Conservation (phyloP, 2,329 filamentous ascomycete species). For the Penicillium sp. region DNA sequence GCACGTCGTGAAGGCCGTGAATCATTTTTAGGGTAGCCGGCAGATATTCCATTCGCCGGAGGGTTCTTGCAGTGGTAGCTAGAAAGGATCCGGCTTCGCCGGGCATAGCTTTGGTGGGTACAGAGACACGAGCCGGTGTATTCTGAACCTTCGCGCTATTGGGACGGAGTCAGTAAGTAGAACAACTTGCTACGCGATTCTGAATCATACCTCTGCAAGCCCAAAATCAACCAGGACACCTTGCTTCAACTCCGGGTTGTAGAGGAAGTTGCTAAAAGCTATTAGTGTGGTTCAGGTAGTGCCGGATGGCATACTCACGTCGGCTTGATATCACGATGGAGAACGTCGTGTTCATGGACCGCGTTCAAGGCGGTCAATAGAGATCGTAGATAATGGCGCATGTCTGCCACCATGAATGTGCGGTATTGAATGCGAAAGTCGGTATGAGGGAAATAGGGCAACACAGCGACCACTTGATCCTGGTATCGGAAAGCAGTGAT, state of each 20-base stretch:
- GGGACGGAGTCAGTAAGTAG: constrained; percentile 4
- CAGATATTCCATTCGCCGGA: constrained; percentile 46
- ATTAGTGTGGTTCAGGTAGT: constrained; percentile 1
- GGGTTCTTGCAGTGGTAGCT: constrained; percentile 57
- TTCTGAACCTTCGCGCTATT: constrained; percentile 54
- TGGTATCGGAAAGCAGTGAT: constrained; percentile 95
- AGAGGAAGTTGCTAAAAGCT: constrained; percentile 70
- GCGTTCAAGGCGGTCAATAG: constrained; percentile 80
- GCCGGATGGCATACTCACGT: constrained; percentile 50
- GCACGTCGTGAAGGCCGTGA: constrained; percentile 81
- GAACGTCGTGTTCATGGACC: constrained; percentile 77
- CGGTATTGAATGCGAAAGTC: constrained; percentile 92
- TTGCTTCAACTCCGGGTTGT: constrained; percentile 69
- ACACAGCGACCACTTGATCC: constrained; percentile 89
- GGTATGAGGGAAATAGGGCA: constrained; percentile 92
- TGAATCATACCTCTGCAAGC: constrained; percentile 65
- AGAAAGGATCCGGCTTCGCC: constrained; percentile 56
- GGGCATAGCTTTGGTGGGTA: constrained; percentile 59
- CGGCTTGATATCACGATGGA: constrained; percentile 95
- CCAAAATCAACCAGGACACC: constrained; percentile 98
- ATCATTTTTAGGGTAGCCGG: constrained; percentile 84
- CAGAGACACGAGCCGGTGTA: constrained; percentile 65
- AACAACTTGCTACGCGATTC: constrained; percentile 1
- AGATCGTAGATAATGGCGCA: constrained; percentile 82
- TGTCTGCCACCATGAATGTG: constrained; percentile 79